These are phyloP conservation scores for Debaryomyces castellii DNA, from an alignment of 805 yeast genomes.

Conservation along the genomic window DNA sequence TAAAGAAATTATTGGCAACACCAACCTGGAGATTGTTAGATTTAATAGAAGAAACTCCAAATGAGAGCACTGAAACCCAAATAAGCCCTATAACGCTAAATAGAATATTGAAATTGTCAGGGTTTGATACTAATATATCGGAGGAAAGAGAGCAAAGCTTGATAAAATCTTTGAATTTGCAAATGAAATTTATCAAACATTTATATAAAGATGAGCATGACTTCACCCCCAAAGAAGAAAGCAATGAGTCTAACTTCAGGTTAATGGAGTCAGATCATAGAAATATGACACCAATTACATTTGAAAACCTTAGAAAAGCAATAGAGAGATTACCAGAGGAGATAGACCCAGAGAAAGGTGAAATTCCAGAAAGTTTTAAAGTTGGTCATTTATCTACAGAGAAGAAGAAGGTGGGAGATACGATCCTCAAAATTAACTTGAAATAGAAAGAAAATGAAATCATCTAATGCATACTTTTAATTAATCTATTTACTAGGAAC, in stretches of 20 bases:
- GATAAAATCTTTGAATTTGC: slow-evolving; percentile 28
- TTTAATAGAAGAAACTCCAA: slow-evolving; percentile 9
- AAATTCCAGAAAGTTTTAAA: slow-evolving; percentile 13
- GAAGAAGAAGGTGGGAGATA: slow-evolving; percentile 1
- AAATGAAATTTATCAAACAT: slow-evolving; percentile 34
- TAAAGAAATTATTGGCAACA: slow-evolving; percentile 7
- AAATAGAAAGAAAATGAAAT: neutral
- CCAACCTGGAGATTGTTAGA: slow-evolving; percentile 19
- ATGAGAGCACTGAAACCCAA: slow-evolving; percentile 4
- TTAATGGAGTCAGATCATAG: slow-evolving; percentile 33
- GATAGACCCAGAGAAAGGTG: slow-evolving; percentile 22
- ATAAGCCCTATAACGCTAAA: slow-evolving; percentile 15
- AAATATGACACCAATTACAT: slow-evolving; percentile 21
- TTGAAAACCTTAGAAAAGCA: slow-evolving; percentile 14
- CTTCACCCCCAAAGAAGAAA: slow-evolving; percentile 7
- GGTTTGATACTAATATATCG: slow-evolving; percentile 23
- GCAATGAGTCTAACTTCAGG: slow-evolving; percentile 29
- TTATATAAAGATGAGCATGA: slow-evolving; percentile 22
- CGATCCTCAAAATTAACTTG: neutral
- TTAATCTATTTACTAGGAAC: slow-evolving; percentile 24
- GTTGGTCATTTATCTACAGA: slow-evolving; percentile 9
- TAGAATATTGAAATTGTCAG: slow-evolving; percentile 35
- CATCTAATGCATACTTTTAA: neutral
- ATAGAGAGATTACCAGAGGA: slow-evolving; percentile 11
- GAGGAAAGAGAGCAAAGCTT: slow-evolving; percentile 18